These are phyloP conservation scores for Petunia secreta DNA, from an alignment of 257 asterid genomes.

Conservation along the genomic window DNA sequence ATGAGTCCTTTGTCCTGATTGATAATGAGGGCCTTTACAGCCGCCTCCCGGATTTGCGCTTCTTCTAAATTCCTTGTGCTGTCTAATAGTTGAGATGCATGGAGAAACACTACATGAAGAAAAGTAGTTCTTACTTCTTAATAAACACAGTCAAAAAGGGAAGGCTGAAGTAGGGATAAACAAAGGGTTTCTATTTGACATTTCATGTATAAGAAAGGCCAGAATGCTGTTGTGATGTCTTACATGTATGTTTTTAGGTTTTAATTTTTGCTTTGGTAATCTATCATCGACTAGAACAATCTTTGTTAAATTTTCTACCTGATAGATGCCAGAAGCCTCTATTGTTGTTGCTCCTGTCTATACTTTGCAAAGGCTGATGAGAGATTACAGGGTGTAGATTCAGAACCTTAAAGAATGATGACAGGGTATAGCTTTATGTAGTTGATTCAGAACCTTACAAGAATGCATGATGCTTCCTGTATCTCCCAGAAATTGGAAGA, in stretches of 20 bases:
- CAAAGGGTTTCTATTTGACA: not conserved
- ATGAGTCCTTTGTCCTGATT: slow-evolving; percentile 8
- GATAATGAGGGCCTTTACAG: not conserved
- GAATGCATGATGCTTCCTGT: no score
- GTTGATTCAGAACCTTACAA: no score
- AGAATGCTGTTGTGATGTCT: not conserved
- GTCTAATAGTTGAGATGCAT: slow-evolving; percentile 13
- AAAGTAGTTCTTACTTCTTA: not conserved
- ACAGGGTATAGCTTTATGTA: no score
- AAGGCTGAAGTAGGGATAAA: slow-evolving; percentile 1
- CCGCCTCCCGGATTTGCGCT: not conserved
- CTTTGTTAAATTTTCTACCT: no score
- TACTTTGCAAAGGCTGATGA: no score
- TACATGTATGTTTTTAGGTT: not conserved
- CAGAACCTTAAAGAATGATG: no score
- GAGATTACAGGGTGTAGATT: no score
- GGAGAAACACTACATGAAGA: not conserved
- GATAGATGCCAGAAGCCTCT: no score
- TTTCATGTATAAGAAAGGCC: slow-evolving; percentile 1
- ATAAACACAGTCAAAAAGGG: not conserved
- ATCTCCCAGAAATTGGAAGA: no score
- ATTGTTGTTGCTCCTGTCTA: no score
- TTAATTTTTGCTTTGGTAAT: not conserved
- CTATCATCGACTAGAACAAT: no score
- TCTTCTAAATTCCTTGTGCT: slow-evolving; percentile 10